Base-by-base conservation (phyloP, 169 alveolate species). In the Ichthyophthirius multifiliis region DNA sequence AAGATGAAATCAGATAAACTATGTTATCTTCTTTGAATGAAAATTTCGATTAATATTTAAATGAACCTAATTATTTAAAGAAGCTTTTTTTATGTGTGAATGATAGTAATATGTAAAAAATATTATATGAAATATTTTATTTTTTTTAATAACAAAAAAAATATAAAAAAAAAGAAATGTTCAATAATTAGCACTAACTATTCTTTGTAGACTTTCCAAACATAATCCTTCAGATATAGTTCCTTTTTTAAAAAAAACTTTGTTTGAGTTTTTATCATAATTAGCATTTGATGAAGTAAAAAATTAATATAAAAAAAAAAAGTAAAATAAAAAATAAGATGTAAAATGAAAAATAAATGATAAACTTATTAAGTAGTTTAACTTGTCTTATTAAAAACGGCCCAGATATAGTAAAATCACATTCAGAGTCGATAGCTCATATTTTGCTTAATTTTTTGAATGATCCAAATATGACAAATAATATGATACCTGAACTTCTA, bases 81-180 rank as follows among this genome's bases (percentile, higher is more conserved):
- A 76, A 84, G 48, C 78, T 90, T 6, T 90, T 90, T 65, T 84
- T 83, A 34, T 90, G 92, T 45, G 88, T 85, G 86, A 82, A 90
- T 74, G 94, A 90, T 74, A 80, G 84, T 31, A 67, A n/a, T 74
- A 81, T 43, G 81, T 78, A 46, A 81, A 81, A 1, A 77, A 62
- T 18, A 75, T 55, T 30, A 37, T 43, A 30, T 27, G 65, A 12
- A 15, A 43, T 35, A 23, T 47, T 37, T 62, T 63, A 63, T 75
- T 62, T 39, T 65, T 39, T 23, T 9, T 20, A 64, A 23, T 18
- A 20, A 45, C 46, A 64, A 48, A 30, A 39, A 2, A n/a, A 31
- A 6, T 3, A 6, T 1, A 32, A 0, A 16, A 47, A 15, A 81
- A 83, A 3, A 67, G 87, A 35, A 90, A 90, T 15, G 89, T 90